Conservation (phyloP, 352 stramenopile genomes). For the Phytophthora quininea region DNA sequence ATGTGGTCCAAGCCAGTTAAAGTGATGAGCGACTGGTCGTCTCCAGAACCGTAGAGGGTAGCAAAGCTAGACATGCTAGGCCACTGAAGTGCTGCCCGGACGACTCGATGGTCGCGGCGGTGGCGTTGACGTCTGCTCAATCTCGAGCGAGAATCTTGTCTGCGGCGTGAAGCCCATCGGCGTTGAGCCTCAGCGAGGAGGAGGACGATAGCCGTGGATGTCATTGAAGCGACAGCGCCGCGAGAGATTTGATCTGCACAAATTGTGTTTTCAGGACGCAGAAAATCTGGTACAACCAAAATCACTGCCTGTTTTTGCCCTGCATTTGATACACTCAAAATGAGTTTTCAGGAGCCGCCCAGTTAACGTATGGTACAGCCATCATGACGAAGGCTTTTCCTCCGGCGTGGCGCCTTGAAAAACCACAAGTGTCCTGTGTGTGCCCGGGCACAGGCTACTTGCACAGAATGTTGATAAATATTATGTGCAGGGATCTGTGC, state of each 20-base stretch:
- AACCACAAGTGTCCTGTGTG: no score
- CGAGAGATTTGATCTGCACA: neutral
- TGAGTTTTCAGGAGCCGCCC: neutral
- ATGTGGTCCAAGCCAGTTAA: neutral
- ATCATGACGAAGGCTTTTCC: no score
- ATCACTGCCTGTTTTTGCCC: neutral
- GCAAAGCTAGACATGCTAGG: neutral
- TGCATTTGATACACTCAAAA: neutral
- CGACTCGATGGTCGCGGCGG: neutral
- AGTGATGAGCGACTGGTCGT: neutral
- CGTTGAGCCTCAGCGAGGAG: neutral
- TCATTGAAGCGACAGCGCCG: neutral
- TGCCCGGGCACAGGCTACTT: no score
- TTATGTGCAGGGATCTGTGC: no score
- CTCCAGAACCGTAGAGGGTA: neutral
- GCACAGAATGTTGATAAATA: no score
- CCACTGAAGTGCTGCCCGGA: neutral
- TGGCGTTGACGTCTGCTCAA: neutral
- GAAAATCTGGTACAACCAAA: neutral
- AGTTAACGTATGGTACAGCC: no score
- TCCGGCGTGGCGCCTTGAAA: no score
- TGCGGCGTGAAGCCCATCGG: neutral
- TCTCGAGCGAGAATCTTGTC: neutral
- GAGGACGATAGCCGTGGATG: neutral
- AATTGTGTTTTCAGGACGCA: neutral